A percentile compares a stretch with the other conserved stretches of the same genome.
Evolutionary conservation across 2,329 filamentous ascomycete genomes (phyloP).

Genomic region (Ambrosiella cleistominuta): DNA sequence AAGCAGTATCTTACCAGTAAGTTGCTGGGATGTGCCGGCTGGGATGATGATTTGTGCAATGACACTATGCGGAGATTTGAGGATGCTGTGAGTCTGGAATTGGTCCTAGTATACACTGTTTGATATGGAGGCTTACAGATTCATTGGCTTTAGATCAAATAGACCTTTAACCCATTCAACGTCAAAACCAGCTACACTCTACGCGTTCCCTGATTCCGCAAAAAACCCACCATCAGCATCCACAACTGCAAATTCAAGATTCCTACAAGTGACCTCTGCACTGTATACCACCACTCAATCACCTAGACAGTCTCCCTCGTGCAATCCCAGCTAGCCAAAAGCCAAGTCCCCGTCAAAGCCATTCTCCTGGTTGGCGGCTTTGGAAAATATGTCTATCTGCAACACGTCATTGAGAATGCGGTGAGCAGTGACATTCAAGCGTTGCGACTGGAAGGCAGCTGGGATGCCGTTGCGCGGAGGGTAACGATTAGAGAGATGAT

Average conservation of each 20-base stretch:
- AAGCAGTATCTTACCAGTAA: slow-evolving; percentile 26
- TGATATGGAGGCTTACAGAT: not conserved
- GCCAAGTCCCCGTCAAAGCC: slow-evolving; percentile 26
- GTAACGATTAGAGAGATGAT: slow-evolving; percentile 32
- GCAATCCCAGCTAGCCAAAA: slow-evolving; percentile 26
- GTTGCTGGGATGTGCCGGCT: slow-evolving; percentile 26
- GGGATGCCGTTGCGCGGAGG: slow-evolving; percentile 33
- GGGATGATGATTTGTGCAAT: slow-evolving; percentile 25
- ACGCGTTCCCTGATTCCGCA: slow-evolving; percentile 21
- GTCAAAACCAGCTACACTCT: slow-evolving; percentile 24
- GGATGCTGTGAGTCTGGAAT: slow-evolving; percentile 19
- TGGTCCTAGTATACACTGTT: not conserved
- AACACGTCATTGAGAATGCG: too few relatives aligned
- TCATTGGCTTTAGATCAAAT: slow-evolving; percentile 18
- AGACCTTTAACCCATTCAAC: slow-evolving; percentile 19
- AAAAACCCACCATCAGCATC: slow-evolving; percentile 23
- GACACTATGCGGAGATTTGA: slow-evolving; percentile 28
- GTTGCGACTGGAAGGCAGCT: slow-evolving; percentile 30
- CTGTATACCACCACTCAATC: slow-evolving; percentile 17
- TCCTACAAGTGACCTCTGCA: slow-evolving; percentile 23
- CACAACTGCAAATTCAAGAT: slow-evolving; percentile 22
- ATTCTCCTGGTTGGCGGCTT: slow-evolving; percentile 34
- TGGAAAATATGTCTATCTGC: slow-evolving; percentile 16
- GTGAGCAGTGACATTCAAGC: slow-evolving; percentile 17
- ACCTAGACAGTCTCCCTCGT: slow-evolving; percentile 13